phyloP scores from a whole-genome alignment of 2,329 filamentous ascomycete genomes.

The Aschersonia sp. region DNA sequence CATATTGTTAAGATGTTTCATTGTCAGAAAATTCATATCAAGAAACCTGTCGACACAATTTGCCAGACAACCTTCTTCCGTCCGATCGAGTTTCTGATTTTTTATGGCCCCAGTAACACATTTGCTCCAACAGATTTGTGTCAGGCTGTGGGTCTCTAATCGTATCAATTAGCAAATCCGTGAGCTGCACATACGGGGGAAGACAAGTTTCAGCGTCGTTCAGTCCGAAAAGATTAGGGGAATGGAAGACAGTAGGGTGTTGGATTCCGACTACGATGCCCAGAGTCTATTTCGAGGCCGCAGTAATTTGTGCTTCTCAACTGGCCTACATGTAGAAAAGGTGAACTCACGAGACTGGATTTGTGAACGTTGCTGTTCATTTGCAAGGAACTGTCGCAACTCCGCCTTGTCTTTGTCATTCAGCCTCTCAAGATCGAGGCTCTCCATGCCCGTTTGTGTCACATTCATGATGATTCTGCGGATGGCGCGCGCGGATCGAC shows the following conservation, averaged over 20 bases:
- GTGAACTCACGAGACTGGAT: conserved; percentile 40
- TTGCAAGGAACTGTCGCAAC: conserved; percentile 71
- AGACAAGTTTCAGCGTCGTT: conserved; percentile 7
- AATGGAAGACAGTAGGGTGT: background rate
- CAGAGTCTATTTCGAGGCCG: background rate
- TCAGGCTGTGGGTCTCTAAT: conserved; percentile 38
- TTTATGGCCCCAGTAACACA: conserved; percentile 68
- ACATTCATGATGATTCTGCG: conserved; percentile 16
- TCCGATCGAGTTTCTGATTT: conserved; percentile 55
- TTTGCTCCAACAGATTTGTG: conserved; percentile 85
- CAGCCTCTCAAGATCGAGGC: conserved; percentile 58
- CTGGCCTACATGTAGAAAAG: background rate
- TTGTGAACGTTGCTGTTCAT: conserved; percentile 73
- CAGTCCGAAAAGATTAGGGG: background rate
- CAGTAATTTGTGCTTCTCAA: conserved; percentile 19
- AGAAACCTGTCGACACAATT: conserved; percentile 93
- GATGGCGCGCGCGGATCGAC: too few relatives aligned
- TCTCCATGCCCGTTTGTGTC: conserved; percentile 24
- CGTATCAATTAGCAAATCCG: background rate
- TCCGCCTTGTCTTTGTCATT: conserved; percentile 73
- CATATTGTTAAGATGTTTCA: conserved; percentile 65
- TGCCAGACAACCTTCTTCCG: conserved; percentile 69
- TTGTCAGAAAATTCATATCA: conserved; percentile 73
- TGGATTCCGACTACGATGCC: background rate
- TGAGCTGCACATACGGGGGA: background rate